Conservation (phyloP, 768 basidiomycete genomes). For the Mycena indigotica region DNA sequence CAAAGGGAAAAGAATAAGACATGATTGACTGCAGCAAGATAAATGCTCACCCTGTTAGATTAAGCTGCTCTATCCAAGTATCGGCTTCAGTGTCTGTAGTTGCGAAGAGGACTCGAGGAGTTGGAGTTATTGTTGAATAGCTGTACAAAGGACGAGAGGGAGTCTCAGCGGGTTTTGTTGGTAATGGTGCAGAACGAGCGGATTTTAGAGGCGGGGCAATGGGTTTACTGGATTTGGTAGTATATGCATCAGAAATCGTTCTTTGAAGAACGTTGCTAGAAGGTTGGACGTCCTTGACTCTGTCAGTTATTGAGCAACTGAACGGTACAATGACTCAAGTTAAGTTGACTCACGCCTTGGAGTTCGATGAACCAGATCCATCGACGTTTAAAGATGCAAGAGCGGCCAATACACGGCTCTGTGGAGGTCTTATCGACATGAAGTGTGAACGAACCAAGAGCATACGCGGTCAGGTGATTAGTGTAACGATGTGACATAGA, state of each 20-base stretch:
- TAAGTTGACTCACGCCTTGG: no score
- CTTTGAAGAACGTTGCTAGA: no score
- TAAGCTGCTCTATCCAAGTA: constrained; percentile 11
- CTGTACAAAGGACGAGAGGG: constrained; percentile 11
- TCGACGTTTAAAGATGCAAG: constrained; percentile 6
- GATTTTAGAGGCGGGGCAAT: background rate
- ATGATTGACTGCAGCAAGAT: background rate
- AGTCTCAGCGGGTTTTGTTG: background rate
- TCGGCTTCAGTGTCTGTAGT: constrained; percentile 14
- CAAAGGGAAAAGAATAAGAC: background rate
- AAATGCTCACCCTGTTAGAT: constrained; percentile 8
- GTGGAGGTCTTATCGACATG: background rate
- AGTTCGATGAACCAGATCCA: no score
- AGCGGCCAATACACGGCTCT: constrained; percentile 14
- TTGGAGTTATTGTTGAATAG: constrained; percentile 3
- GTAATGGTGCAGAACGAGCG: background rate
- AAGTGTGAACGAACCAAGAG: background rate
- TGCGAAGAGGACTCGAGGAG: constrained; percentile 12
- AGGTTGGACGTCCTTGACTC: no score
- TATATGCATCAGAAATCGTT: no score
- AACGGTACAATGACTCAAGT: no score
- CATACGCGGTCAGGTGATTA: background rate
- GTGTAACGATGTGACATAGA: no score
- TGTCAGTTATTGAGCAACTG: no score
- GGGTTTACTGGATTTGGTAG: no score